phyloP scores from a whole-genome alignment of 352 stramenopile genomes.

The Phytopythium helicoides region DNA sequence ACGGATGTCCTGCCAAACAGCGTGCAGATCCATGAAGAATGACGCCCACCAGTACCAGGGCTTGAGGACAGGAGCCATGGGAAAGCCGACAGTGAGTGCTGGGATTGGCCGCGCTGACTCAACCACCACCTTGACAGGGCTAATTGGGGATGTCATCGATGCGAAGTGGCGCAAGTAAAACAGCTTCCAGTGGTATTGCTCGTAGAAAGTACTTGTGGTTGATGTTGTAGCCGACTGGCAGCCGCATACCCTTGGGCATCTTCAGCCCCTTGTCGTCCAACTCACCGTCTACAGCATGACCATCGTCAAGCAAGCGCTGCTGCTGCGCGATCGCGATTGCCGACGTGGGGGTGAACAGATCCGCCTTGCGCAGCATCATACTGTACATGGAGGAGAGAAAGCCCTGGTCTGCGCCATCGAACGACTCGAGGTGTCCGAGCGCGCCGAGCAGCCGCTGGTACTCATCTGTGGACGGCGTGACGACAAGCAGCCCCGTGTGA shows the following conservation, averaged over 20 bases:
- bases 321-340: conserved; percentile 19
- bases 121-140: conserved; percentile 80
- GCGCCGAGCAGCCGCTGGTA: conserved; percentile 71
- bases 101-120: conserved; percentile 77
- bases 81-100: conserved; percentile 80
- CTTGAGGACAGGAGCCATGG: conserved; percentile 87
- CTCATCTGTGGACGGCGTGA: conserved; percentile 67
- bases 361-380: conserved; percentile 62
- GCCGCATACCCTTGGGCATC: conserved; percentile 59
- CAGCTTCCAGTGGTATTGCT: conserved; percentile 88
- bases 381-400: conserved; percentile 89
- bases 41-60: conserved; percentile 87
- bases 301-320: background rate
- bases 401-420: conserved; percentile 82
- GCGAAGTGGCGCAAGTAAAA: conserved; percentile 84
- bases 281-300: conserved; percentile 24
- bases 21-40: conserved; percentile 81
- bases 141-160: conserved; percentile 86
- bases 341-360: conserved; percentile 64
- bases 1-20: conserved; percentile 84
- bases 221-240: conserved; percentile 89
- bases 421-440: conserved; percentile 61
- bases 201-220: conserved; percentile 91
- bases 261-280: conserved; percentile 37
- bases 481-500: conserved; percentile 83